Base-by-base conservation (phyloP, 768 basidiomycete species). In the Amyloporia xantha region DNA sequence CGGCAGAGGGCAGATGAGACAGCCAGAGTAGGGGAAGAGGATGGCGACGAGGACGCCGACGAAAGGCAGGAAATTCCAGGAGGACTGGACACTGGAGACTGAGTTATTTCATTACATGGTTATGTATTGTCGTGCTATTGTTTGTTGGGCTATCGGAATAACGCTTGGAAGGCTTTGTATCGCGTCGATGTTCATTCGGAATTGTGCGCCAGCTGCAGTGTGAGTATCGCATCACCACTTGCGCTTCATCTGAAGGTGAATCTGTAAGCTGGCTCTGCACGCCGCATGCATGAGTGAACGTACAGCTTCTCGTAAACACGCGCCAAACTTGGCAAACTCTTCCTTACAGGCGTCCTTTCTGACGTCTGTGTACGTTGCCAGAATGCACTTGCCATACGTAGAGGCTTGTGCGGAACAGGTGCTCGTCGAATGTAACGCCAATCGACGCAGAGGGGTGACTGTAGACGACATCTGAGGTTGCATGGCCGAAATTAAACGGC, bases 301-400 rank as follows among this genome's bases (percentile, higher is more conserved):
- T 67, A 96, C 95, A 47, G 83, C 82, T 55, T 79, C 71, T 41
- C 82, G 80, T 26, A 99, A 67, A 64, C 95, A 99, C 26, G 77
- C 71, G 35, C 82, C 85, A 66, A 98, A 99, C 54, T 78, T 79
- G 11, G 72, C 72, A 53, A 96, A 98, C 66, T 97, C 91, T 2
- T 77, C 76, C 44, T 79, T 79, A 69, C 95, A 99, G 57, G 81
- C 78, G 57, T 90, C 88, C 64, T 86, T 86, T 51, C 71, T 78
- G 4, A 91, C 84, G 53, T 98, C 95, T 24, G 79, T 79, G 65
- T 96, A 95, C 3, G 78, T 78, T 1, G 80, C 77, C 24, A 86
- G 71, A 40, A 98, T 82, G 67, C 95, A 99, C 71, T 85, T 85
- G 20, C 91, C 95, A 63, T 99, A 99, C 4, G 68, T 72, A 3